phyloP scores from a whole-genome alignment of 352 stramenopile species.

The Globisporangium iwayamae region DNA sequence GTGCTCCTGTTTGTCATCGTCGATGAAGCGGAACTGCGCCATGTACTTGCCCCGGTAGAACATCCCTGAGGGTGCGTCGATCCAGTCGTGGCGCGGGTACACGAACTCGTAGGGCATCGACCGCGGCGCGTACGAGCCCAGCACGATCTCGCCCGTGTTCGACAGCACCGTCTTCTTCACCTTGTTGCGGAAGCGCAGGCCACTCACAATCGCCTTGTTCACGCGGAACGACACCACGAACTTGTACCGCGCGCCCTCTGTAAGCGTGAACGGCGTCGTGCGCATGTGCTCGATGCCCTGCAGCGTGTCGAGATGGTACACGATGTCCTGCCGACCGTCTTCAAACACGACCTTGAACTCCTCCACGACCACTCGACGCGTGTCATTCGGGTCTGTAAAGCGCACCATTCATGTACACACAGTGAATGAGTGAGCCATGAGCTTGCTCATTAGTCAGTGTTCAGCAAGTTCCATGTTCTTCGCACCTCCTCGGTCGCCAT shows the following conservation, averaged over 20 bases:
- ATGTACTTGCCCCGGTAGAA: slow-evolving; percentile 89
- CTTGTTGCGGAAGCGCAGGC: slow-evolving; percentile 84
- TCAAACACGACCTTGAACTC: slow-evolving; percentile 88
- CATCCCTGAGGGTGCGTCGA: slow-evolving; percentile 80
- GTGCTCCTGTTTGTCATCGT: slow-evolving; percentile 66
- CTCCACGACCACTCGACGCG: slow-evolving; percentile 73
- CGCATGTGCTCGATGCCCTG: slow-evolving; percentile 67
- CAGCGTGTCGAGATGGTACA: slow-evolving; percentile 70
- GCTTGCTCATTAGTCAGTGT: no score
- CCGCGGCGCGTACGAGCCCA: slow-evolving; percentile 81
- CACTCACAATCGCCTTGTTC: slow-evolving; percentile 82
- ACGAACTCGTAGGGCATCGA: slow-evolving; percentile 76
- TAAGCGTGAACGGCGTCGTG: slow-evolving; percentile 67
- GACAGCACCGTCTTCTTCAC: slow-evolving; percentile 82
- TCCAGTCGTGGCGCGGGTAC: slow-evolving; percentile 76
- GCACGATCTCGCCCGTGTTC: slow-evolving; percentile 71
- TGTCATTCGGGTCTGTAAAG: slow-evolving; percentile 48
- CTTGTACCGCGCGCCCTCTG: slow-evolving; percentile 78
- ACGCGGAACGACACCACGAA: slow-evolving; percentile 84
- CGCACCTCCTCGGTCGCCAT: slow-evolving; percentile 76
- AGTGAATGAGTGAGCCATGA: background rate
- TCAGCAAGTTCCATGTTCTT: background rate
- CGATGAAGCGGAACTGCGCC: slow-evolving; percentile 66
- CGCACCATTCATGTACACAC: background rate
- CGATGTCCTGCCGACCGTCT: slow-evolving; percentile 54